A percentile compares a stretch with the other conserved stretches of the same genome.
Evolutionary conservation across 176 grass and related monocot species (phyloP).

Genomic region (Oryza meyeriana): DNA sequence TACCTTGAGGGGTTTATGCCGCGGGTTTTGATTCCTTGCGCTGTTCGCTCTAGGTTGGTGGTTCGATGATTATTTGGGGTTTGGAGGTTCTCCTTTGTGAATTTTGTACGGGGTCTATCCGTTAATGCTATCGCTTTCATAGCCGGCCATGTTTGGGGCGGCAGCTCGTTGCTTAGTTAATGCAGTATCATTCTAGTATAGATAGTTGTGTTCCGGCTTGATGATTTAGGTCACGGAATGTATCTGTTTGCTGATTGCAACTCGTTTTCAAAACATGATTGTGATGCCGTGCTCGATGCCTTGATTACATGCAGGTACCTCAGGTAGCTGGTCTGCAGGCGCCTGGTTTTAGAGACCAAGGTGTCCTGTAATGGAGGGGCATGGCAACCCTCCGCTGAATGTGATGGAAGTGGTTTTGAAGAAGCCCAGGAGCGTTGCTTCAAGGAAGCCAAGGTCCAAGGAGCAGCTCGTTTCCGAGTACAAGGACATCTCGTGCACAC

Average conservation of each 20-base stretch:
- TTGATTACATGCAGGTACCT: not conserved
- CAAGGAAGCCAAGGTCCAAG: conserved; percentile 49
- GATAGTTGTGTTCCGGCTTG: too few relatives aligned
- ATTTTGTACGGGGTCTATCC: not conserved
- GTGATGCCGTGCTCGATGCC: not conserved
- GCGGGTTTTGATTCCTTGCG: not conserved
- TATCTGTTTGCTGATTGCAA: not conserved
- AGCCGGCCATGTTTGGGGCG: not conserved
- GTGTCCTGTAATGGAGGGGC: conserved; percentile 34
- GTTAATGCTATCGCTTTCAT: conserved; percentile 7
- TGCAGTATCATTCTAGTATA: not conserved
- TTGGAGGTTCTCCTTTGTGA: not conserved
- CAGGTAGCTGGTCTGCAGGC: not conserved
- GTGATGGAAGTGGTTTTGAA: conserved; percentile 37
- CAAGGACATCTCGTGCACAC: conserved; percentile 27
- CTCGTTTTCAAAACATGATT: not conserved
- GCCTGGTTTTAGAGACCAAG: not conserved
- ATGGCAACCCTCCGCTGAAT: conserved; percentile 25
- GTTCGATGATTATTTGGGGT: not conserved
- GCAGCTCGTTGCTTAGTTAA: not conserved
- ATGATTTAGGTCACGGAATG: not conserved
- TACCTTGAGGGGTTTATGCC: conserved; percentile 7
- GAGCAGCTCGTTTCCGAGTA: conserved; percentile 51
- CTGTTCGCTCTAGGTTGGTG: not conserved
- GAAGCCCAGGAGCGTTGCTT: conserved; percentile 52